Evolutionary conservation across 2,329 filamentous ascomycete genomes (phyloP), one percentile per base, ranked within the genome.

Genomic region (Venturia aucupariae): DNA sequence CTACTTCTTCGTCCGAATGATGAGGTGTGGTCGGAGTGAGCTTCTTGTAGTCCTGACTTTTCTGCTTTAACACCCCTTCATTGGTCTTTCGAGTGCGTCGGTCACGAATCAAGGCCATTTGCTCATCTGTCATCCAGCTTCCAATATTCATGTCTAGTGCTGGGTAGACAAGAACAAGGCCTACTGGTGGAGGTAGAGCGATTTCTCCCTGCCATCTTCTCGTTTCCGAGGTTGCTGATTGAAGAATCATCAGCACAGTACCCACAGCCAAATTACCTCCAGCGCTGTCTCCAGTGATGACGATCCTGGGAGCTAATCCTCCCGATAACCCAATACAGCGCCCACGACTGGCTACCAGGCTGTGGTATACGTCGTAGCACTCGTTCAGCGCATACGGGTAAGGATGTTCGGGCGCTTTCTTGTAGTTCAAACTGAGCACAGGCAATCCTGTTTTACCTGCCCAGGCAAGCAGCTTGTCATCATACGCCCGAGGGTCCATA

Each of bases 101-200:
- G 67, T 96, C 92, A 68, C 91, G 87, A 67, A 99, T 96, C 66
- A 99, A 78, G 0, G 90, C 86, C 90, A 97, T 96, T 73, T 99
- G 92, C 74, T 97, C 93, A 70, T 97, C 93, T 0, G 90, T 92
- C 92, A 99, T 97, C 94, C 94, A 99, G 75, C 92, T 97, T 44
- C 91, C 91, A 68, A 97, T 97, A 71, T 96, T 97, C 89, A 97
- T 92, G 71, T 97, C 94, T 66, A 99, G 78, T 0, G 88, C 87
- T 0, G 94, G 94, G 71, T 99, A 99, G 65, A 95, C 86, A 60
- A 96, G 81, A 0, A 97, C 82, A 8, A 97, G 76, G 0, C 92
- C 93, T 62, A 90, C 88, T 0, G 94, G 94, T 0, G 92, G 88
- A 6, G 96, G 80, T 2, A 85, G 73, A n/a, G 72, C 79, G 24